These are phyloP conservation scores for Fusarium redolens DNA, from an alignment of 2,329 filamentous ascomycete species.

Conservation along the genomic window DNA sequence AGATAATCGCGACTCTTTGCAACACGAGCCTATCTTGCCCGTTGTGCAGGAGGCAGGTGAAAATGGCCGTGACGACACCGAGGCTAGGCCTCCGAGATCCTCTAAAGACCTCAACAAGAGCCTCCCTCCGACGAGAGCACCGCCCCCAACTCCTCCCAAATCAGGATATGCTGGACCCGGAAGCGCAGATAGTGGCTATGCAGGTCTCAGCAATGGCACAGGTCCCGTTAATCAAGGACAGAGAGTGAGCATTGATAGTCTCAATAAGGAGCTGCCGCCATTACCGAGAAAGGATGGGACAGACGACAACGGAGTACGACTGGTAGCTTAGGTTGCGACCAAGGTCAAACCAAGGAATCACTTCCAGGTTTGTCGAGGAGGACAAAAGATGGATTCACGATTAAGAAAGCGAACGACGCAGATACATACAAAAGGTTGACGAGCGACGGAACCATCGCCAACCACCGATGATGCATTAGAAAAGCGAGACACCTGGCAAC, in stretches of 20 bases:
- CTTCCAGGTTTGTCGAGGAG: slow-evolving; percentile 23
- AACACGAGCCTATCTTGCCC: slow-evolving; percentile 72
- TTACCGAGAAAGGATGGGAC: slow-evolving; percentile 56
- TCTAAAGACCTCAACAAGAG: slow-evolving; percentile 51
- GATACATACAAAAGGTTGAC: slow-evolving; percentile 35
- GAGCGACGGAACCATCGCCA: slow-evolving; percentile 43
- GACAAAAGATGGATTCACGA: slow-evolving; percentile 38
- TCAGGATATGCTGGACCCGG: slow-evolving; percentile 54
- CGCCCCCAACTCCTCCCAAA: slow-evolving; percentile 52
- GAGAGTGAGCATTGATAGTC: slow-evolving; percentile 64
- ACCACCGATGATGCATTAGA: slow-evolving; percentile 46
- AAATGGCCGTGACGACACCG: slow-evolving; percentile 56
- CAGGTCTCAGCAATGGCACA: slow-evolving; percentile 50
- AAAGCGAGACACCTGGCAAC: slow-evolving; percentile 44
- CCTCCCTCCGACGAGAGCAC: slow-evolving; percentile 58
- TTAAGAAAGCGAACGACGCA: slow-evolving; percentile 40
- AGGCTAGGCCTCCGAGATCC: slow-evolving; percentile 55
- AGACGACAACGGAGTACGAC: slow-evolving; percentile 44
- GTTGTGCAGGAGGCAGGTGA: slow-evolving; percentile 94
- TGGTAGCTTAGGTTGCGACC: slow-evolving; percentile 49
- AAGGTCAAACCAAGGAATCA: slow-evolving; percentile 28
- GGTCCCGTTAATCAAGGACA: slow-evolving; percentile 47
- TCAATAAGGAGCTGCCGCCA: slow-evolving; percentile 71
- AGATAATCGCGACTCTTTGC: slow-evolving; percentile 66
- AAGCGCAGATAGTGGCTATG: slow-evolving; percentile 62